Evolutionary conservation across 192 early-diverging fungal genomes (phyloP).

Genomic region (Phycomyces nitens): DNA sequence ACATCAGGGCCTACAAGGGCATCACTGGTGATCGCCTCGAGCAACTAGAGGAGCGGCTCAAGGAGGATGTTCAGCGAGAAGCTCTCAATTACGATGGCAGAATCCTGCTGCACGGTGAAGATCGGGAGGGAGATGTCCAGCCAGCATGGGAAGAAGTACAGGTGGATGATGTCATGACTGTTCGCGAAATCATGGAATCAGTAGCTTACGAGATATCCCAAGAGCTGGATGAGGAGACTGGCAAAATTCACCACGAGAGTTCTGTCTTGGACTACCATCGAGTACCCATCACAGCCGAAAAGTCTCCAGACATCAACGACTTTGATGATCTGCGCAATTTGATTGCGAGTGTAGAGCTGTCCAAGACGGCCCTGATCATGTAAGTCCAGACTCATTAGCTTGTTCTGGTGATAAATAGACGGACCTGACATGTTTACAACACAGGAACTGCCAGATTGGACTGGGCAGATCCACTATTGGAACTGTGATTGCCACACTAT

Average conservation of each 20-base stretch:
- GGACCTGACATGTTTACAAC: conserved; percentile 21
- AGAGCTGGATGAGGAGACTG: conserved; percentile 5
- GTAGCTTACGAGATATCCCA: conserved; percentile 32
- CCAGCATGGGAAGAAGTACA: conserved; percentile 60
- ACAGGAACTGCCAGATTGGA: conserved; percentile 61
- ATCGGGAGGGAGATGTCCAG: conserved; percentile 38
- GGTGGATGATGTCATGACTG: conserved; percentile 48
- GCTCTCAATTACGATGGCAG: conserved; percentile 43
- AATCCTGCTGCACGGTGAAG: conserved; percentile 55
- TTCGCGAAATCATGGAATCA: conserved; percentile 45
- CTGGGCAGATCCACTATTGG: conserved; percentile 60
- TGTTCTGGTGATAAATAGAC: too few species aligned
- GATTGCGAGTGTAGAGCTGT: conserved; percentile 37
- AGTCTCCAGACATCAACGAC: conserved; percentile 46
- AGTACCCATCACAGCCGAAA: conserved; percentile 61
- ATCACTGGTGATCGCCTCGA: conserved; percentile 52
- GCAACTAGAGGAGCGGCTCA: conserved; percentile 49
- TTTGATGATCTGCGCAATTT: conserved; percentile 53
- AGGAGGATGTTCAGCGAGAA: conserved; percentile 54
- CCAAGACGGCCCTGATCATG: conserved; percentile 49
- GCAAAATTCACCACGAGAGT: not conserved
- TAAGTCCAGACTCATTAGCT: too few species aligned
- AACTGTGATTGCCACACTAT: conserved; percentile 33
- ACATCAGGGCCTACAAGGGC: conserved; percentile 57
- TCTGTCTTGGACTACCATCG: conserved; percentile 41